phyloP scores from a whole-genome alignment of 208 protist species.

The Acanthamoeba royreba region DNA sequence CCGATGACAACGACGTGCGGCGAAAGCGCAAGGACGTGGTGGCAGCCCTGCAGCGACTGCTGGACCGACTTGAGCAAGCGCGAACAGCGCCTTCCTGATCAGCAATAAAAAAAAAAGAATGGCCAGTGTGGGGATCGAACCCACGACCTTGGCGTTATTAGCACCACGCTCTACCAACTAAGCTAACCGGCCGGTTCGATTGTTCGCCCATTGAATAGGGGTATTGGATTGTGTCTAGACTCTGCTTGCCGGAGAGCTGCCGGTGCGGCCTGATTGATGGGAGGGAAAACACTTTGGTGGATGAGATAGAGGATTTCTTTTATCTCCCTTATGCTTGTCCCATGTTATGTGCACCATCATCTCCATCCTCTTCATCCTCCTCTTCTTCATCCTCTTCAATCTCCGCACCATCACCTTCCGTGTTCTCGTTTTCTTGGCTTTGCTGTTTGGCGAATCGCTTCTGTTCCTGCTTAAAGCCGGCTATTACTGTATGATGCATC shows the following conservation, averaged over 20 bases:
- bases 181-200: conserved; percentile 51
- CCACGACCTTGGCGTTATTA: conserved; percentile 53
- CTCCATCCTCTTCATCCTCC: neutral
- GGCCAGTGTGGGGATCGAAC: conserved; percentile 50
- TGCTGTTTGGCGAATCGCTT: neutral
- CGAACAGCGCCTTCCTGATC: too few relatives aligned
- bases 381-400: neutral
- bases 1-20: neutral
- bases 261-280: too few relatives aligned
- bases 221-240: too few relatives aligned
- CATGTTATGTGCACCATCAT: too few relatives aligned
- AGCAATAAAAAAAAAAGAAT: too few relatives aligned
- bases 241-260: too few relatives aligned
- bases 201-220: too few relatives aligned
- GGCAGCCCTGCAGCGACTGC: neutral
- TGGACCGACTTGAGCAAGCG: neutral
- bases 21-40: neutral
- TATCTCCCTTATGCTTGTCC: too few relatives aligned
- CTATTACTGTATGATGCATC: neutral
- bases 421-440: neutral
- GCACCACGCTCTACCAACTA: conserved; percentile 53
- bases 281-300: too few relatives aligned
- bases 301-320: too few relatives aligned
- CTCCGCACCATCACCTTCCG: neutral
- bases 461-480: neutral